Base-by-base conservation (phyloP, 2,329 filamentous ascomycete genomes). In the Verticillium nubilum region DNA sequence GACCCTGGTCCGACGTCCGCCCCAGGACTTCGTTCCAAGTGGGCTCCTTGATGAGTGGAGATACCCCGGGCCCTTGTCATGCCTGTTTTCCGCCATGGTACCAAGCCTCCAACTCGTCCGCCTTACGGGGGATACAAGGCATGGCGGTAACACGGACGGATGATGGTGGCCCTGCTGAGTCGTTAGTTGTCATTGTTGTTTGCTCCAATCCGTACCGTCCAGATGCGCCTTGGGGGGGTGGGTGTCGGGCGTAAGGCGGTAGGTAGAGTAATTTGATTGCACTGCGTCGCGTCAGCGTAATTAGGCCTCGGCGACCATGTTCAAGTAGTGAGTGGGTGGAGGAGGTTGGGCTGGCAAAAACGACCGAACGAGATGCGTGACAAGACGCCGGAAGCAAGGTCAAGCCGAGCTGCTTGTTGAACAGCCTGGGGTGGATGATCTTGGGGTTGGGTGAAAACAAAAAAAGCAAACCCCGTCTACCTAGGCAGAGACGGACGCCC, bases 11-110 rank as follows among this genome's bases (percentile, higher is more conserved):
- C 29, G 19, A 19, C 17, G 25, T 26, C 57, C 35, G 55, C 58
- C 57, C 61, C 61, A 57, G 57, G 54, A 53, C 59, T 58, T 56
- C 56, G 35, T 23, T 29, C 42, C 55, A 52, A 31, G 50, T 54
- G 25, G 50, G 25, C 27, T 37, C 31, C 29, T n/a, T 26, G 42
- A 17, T 33, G 50, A 27, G 59, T 54, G 33, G 28, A n/a, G 19
- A 26, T 47, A 17, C 26, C 47, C 54, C 50, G 57, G 56, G 23
- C 57, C 58, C 58, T 23, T 55, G 57, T 61, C 54, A 26, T 7
- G 52, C 17, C 29, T 28, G 28, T 54, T 19, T 54, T 54, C 52
- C n/a, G 17, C 29, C 29, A n/a, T 33, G 27, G 52, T 54, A 54
- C 27, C 27, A 23, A 19, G 52, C 28, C n/a, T 28, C 52, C 27